These are phyloP conservation scores for Isochrysis galbana DNA, from an alignment of 78 protist species.

Conservation along the genomic window DNA sequence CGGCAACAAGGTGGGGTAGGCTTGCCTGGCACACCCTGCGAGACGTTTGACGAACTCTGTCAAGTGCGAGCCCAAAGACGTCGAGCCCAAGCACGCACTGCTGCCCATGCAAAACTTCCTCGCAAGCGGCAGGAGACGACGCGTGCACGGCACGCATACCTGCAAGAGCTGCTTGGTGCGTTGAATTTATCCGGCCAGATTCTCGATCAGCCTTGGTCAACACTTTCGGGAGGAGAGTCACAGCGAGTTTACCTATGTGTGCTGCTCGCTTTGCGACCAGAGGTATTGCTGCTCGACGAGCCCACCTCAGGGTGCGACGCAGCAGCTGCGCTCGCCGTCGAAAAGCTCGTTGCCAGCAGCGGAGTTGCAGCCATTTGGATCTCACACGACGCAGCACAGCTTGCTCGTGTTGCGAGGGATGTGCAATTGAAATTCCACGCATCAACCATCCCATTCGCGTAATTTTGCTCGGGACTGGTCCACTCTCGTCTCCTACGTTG, in stretches of 20 bases:
- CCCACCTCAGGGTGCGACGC: neutral
- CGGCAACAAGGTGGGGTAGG: neutral
- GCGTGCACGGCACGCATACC: too few relatives aligned
- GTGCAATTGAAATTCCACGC: neutral
- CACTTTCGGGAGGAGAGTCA: neutral
- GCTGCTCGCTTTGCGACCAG: neutral
- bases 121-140: too few relatives aligned
- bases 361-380: neutral
- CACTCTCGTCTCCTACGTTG: too few relatives aligned
- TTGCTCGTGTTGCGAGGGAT: neutral
- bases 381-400: neutral
- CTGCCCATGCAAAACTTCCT: too few relatives aligned
- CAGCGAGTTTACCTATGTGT: neutral
- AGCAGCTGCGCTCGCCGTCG: neutral
- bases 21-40: neutral
- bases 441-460: too few relatives aligned
- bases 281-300: conserved; percentile 1
- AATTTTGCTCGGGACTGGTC: too few relatives aligned
- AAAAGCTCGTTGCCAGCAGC: neutral
- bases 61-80: too few relatives aligned
- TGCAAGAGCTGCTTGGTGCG: neutral
- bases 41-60: too few relatives aligned
- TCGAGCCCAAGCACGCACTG: too few relatives aligned
- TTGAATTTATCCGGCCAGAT: neutral
- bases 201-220: neutral